These are phyloP conservation scores for Microcos paniculata DNA, from an alignment of 345 rosid genomes.

Conservation along the genomic window DNA sequence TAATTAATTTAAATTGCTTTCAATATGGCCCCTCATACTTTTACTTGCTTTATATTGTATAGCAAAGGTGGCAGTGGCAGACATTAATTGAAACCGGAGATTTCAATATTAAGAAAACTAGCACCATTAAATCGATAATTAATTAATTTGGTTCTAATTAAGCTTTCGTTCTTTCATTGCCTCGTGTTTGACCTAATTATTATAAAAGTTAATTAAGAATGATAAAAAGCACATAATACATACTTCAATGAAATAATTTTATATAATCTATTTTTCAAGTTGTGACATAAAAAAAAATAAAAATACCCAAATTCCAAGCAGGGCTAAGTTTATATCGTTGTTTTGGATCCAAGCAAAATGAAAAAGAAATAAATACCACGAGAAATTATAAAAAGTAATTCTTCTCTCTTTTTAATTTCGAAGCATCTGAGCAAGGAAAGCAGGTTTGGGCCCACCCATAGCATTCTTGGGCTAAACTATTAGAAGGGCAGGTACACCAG, in stretches of 20 bases:
- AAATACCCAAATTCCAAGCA: neutral
- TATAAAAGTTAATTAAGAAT: neutral
- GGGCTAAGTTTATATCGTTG: neutral
- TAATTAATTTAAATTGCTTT: neutral
- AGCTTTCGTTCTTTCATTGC: neutral
- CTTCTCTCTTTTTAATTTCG: neutral
- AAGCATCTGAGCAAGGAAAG: neutral
- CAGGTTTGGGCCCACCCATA: constrained; percentile 17
- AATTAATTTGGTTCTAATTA: neutral
- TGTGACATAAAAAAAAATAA: too few species aligned
- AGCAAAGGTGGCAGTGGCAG: constrained; percentile 15
- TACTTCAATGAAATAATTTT: too few species aligned
- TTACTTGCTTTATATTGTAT: constrained; percentile 5
- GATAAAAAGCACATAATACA: too few species aligned
- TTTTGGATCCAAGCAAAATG: constrained; percentile 3
- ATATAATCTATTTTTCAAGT: too few species aligned
- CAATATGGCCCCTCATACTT: neutral
- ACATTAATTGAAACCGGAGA: constrained; percentile 8
- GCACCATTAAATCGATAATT: neutral
- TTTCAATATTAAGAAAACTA: neutral
- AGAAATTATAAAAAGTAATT: too few species aligned
- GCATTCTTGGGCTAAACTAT: constrained; percentile 13
- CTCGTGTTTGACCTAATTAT: neutral
- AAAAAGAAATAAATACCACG: neutral
- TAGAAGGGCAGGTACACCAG: neutral